These are phyloP conservation scores for Blastobotrys aristatus DNA, from an alignment of 1,139 yeast species.

Conservation along the genomic window DNA sequence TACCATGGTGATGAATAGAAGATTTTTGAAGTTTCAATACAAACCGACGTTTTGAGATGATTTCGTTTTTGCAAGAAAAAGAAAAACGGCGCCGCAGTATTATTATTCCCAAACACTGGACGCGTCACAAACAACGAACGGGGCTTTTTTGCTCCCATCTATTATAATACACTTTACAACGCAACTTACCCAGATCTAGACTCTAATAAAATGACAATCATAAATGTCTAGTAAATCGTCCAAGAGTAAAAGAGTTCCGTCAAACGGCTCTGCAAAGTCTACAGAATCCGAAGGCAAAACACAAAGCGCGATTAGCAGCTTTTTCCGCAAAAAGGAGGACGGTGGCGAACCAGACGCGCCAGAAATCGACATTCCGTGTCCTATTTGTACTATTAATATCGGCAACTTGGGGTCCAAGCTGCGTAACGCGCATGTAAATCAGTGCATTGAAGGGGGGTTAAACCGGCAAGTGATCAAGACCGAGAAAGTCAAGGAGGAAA, in stretches of 20 bases:
- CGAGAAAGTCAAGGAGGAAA: neutral
- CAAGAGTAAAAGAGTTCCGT: neutral
- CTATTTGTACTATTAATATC: slow-evolving; percentile 5
- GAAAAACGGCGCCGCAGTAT: neutral
- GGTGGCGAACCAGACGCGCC: no score
- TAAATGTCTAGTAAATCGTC: neutral
- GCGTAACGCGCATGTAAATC: slow-evolving; percentile 10
- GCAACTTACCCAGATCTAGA: no score
- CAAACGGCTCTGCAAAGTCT: neutral
- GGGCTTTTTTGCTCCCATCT: no score
- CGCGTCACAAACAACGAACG: no score
- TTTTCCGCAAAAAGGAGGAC: neutral
- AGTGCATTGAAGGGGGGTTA: slow-evolving; percentile 6
- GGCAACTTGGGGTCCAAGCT: neutral
- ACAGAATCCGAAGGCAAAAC: neutral
- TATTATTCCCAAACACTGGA: slow-evolving; percentile 42
- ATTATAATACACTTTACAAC: no score
- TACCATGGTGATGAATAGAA: no score
- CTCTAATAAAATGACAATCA: no score
- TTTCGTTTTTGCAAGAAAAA: no score
- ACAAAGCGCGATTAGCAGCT: neutral
- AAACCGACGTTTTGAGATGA: no score
- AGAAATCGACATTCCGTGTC: slow-evolving; percentile 8
- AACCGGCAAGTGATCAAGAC: neutral
- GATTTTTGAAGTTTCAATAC: no score